phyloP scores from a whole-genome alignment of 495 filamentous ascomycete genomes.

The Trypethelium eluteriae region DNA sequence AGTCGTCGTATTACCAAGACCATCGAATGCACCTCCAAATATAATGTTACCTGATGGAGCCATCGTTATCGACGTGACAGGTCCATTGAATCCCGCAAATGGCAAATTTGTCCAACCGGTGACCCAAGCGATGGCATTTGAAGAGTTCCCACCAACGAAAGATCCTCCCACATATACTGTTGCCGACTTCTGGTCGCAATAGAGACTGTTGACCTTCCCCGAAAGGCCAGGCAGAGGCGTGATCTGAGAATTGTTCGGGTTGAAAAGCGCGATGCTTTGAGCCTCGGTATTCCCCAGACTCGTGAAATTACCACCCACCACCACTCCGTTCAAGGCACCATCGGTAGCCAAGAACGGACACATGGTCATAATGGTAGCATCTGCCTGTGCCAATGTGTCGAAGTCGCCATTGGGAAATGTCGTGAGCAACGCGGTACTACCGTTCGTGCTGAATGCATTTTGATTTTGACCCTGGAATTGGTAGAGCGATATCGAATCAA shows the following conservation, averaged over 20 bases:
- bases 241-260: slow-evolving; percentile 58
- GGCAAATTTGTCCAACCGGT: slow-evolving; percentile 76
- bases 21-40: slow-evolving; percentile 87
- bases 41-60: slow-evolving; percentile 72
- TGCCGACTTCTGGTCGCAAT: slow-evolving; percentile 75
- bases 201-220: slow-evolving; percentile 69
- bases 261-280: slow-evolving; percentile 70
- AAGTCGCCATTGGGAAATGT: slow-evolving; percentile 83
- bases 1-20: slow-evolving; percentile 70
- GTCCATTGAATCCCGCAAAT: slow-evolving; percentile 92
- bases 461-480: slow-evolving; percentile 73
- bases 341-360: slow-evolving; percentile 67
- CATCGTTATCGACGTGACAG: slow-evolving; percentile 78
- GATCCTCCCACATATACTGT: slow-evolving; percentile 86
- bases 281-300: slow-evolving; percentile 70
- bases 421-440: slow-evolving; percentile 71
- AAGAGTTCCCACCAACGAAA: slow-evolving; percentile 69
- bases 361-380: slow-evolving; percentile 78
- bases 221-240: slow-evolving; percentile 68
- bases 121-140: slow-evolving; percentile 82
- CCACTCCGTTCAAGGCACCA: slow-evolving; percentile 62
- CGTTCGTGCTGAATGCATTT: slow-evolving; percentile 57
- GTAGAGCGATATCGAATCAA: slow-evolving; percentile 84
- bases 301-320: slow-evolving; percentile 95
- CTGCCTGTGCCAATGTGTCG: slow-evolving; percentile 60